phyloP scores from a whole-genome alignment of 2,329 filamentous ascomycete genomes.

The Microdochium trichocladiopsis region DNA sequence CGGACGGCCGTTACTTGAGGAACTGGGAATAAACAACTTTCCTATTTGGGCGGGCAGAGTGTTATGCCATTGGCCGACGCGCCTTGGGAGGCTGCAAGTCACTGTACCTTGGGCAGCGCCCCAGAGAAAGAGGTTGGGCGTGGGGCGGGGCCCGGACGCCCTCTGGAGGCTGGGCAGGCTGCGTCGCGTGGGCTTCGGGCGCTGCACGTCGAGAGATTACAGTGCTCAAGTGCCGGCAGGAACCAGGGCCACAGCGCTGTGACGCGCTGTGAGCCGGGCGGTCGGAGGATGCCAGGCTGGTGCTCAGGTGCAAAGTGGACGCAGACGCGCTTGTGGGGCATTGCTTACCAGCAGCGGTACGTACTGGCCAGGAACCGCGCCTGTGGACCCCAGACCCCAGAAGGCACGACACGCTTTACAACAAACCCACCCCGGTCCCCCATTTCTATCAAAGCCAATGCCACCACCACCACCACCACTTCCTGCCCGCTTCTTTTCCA shows the following conservation, averaged over 20 bases:
- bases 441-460: neutral
- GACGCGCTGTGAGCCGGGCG: neutral
- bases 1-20: conserved; percentile 1
- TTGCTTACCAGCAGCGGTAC: neutral
- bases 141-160: neutral
- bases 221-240: neutral
- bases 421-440: neutral
- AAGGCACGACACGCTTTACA: neutral
- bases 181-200: neutral
- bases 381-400: neutral
- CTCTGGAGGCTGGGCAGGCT: too few relatives aligned
- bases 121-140: neutral
- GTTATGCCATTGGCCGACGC: conserved; percentile 1
- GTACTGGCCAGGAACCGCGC: neutral
- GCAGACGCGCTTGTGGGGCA: neutral
- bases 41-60: neutral
- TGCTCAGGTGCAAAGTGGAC: neutral
- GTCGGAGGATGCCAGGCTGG: neutral
- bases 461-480: neutral
- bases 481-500: neutral
- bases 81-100: neutral
- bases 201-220: neutral
- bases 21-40: neutral
- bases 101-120: neutral
- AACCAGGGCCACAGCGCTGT: neutral